Base-by-base conservation (phyloP, 31 red algal species). In the Odonthalia washingtoniensis region DNA sequence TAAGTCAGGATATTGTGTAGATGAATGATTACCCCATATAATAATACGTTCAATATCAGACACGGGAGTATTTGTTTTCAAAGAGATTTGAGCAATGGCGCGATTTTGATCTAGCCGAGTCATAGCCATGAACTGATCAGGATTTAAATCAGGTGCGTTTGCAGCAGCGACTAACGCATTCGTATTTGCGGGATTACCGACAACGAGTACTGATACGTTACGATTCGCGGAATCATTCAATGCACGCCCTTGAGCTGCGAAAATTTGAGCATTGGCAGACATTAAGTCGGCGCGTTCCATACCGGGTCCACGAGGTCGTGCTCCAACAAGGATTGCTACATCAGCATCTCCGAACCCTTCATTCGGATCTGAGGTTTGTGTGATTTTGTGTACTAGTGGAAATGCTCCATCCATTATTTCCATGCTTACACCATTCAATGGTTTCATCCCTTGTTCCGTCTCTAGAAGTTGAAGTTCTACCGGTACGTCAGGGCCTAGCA, bases 11-110 rank as follows among this genome's bases (percentile, higher is more conserved):
- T 99, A 99, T 84, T 99, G 98, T 5, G 95, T 97, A 40, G 72
- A 61, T 14, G 95, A 97, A 74, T 99, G 98, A 75, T 99, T 99
- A 44, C 98, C 98, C 98, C 98, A 99, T 70, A 99, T 94, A 53
- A 92, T 77, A 5, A 96, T 74, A 26, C 72, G 63, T 44, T 97
- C 66, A 0, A 99, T 81, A 65, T 95, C 92, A 21, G 57, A 68
- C 27, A 95, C 94, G 27, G 61, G 78, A 9, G 53, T 70, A 17
- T 70, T 80, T 3, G 85, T 87, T 75, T 95, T 95, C 38, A 32
- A 49, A 45, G 95, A 93, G 37, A 99, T 39, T 70, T 91, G 82
- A 37, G 74, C 87, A 36, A 92, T 82, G 17, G 98, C 95, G 37
- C 98, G 94, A 64, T 97, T 97, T 52, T 99, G 95, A 88, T 99